A percentile compares a stretch with the other conserved stretches of the same genome.
Conservation (phyloP, 805 yeast genomes). For the Cyberlindnera euphorbiiphila region DNA sequence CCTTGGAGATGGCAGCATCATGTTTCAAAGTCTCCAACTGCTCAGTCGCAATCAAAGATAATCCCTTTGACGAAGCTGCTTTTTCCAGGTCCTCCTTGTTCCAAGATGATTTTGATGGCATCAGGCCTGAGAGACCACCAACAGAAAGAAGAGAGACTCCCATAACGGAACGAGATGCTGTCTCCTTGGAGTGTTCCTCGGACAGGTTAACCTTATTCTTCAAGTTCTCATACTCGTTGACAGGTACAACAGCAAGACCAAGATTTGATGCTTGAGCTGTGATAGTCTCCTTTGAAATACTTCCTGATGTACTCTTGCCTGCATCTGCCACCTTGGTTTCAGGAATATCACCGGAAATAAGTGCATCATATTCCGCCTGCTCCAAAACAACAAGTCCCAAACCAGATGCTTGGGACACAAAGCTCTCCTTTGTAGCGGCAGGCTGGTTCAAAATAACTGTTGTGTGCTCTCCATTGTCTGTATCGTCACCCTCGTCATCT, state of each 20-base stretch:
- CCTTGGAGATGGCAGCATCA: constrained; percentile 1
- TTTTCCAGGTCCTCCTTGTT: not conserved
- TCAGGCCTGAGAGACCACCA: too few relatives aligned
- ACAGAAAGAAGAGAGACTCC: too few relatives aligned
- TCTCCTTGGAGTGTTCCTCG: too few relatives aligned
- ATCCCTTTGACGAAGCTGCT: constrained; percentile 1
- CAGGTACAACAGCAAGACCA: constrained; percentile 26
- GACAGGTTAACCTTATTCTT: constrained; percentile 18
- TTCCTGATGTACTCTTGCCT: too few relatives aligned
- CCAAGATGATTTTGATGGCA: too few relatives aligned
- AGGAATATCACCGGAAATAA: constrained; percentile 7
- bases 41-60: constrained; percentile 1
- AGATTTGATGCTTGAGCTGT: too few relatives aligned
- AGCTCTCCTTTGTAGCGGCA: constrained; percentile 6
- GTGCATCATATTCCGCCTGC: constrained; percentile 20
- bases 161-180: too few relatives aligned
- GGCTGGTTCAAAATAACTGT: constrained; percentile 10
- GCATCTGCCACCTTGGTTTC: constrained; percentile 2
- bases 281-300: too few relatives aligned
- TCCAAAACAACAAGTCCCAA: constrained; percentile 28
- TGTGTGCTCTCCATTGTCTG: constrained; percentile 14
- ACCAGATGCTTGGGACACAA: constrained; percentile 15
- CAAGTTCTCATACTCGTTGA: constrained; percentile 14
- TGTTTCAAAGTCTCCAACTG: constrained; percentile 8
- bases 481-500: constrained; percentile 17